phyloP scores from a whole-genome alignment of 441 rosid genomes.

The Jatropha multifida region DNA sequence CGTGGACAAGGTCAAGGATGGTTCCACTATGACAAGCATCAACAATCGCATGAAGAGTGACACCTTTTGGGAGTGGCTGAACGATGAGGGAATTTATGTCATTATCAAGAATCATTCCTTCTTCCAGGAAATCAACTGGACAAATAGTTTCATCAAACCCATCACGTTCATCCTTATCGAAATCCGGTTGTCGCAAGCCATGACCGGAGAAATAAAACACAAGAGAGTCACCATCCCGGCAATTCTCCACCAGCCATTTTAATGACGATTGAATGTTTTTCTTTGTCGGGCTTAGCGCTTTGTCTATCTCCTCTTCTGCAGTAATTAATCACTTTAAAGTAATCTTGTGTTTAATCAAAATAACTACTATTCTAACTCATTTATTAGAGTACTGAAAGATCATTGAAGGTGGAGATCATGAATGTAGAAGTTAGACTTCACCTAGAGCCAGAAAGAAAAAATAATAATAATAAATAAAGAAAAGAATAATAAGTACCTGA shows the following conservation, averaged over 20 bases:
- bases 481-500: constrained; percentile 31
- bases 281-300: constrained; percentile 40
- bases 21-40: constrained; percentile 72
- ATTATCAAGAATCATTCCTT: constrained; percentile 50
- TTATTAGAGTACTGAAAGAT: no score
- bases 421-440: no score
- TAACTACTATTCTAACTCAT: no score
- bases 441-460: not conserved
- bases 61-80: constrained; percentile 43
- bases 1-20: constrained; percentile 44
- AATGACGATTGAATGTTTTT: constrained; percentile 39
- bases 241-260: constrained; percentile 46
- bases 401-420: no score
- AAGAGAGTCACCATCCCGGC: constrained; percentile 37
- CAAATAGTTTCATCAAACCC: constrained; percentile 59
- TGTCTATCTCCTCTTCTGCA: constrained; percentile 35
- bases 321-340: not conserved
- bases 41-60: constrained; percentile 54
- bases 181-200: constrained; percentile 45
- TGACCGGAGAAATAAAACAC: constrained; percentile 61
- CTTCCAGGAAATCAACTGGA: constrained; percentile 42
- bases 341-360: no score
- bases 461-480: not conserved
- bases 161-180: constrained; percentile 39
- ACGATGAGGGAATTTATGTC: constrained; percentile 47